These are phyloP conservation scores for Lithospermum erythrorhizon DNA, from an alignment of 257 asterid genomes.

Conservation along the genomic window DNA sequence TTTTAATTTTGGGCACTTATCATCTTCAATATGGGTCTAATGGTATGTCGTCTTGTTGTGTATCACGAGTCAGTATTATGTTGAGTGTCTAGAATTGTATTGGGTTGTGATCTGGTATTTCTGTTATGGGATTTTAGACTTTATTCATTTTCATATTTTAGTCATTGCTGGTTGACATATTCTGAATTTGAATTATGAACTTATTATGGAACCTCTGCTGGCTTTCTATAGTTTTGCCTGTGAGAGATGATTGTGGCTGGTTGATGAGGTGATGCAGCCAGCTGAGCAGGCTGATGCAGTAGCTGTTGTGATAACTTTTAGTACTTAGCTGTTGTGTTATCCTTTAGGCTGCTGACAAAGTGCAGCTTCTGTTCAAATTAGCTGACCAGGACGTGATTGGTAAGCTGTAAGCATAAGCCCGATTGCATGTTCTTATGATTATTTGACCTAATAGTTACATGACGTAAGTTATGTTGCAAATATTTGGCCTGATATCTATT, in stretches of 20 bases:
- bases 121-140: not conserved
- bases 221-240: conserved; percentile 60
- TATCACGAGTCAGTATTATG: too few species aligned
- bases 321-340: conserved; percentile 19
- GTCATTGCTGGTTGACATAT: conserved; percentile 10
- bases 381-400: conserved; percentile 26
- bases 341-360: conserved; percentile 23
- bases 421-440: too few species aligned
- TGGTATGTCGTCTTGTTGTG: not conserved
- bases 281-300: too few species aligned
- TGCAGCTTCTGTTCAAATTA: conserved; percentile 20
- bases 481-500: conserved; percentile 16
- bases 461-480: conserved; percentile 15
- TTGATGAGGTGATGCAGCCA: conserved; percentile 27
- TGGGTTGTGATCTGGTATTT: not conserved
- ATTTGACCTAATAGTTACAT: too few species aligned
- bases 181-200: conserved; percentile 11
- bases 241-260: conserved; percentile 49
- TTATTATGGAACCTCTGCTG: conserved; percentile 39
- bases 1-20: not conserved
- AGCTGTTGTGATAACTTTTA: conserved; percentile 27
- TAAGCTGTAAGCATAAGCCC: conserved; percentile 44
- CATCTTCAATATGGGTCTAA: too few species aligned
- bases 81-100: too few species aligned
- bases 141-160: conserved; percentile 1